Percentiles rank a stretch among this genome's conserved stretches.
Conservation (phyloP, 495 filamentous ascomycete species). For the Elaphomyces granulatus region DNA sequence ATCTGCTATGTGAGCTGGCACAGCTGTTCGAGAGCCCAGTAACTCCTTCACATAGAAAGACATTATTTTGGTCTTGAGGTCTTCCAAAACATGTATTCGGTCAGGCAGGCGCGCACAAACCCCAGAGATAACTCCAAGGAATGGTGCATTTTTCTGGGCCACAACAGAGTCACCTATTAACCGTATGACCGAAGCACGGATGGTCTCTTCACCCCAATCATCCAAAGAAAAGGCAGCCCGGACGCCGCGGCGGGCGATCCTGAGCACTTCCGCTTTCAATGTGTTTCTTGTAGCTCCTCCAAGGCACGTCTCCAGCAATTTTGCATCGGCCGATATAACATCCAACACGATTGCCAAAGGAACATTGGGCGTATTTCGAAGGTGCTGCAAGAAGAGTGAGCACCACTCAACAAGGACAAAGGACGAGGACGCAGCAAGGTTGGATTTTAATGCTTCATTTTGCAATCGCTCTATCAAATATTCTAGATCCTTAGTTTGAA, state of each 20-base stretch:
- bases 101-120: conserved; percentile 57
- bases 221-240: conserved; percentile 48
- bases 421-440: conserved; percentile 61
- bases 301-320: conserved; percentile 62
- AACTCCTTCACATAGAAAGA: conserved; percentile 76
- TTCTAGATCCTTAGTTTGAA: conserved; percentile 36
- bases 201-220: conserved; percentile 39
- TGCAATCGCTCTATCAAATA: conserved; percentile 43
- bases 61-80: conserved; percentile 54
- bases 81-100: conserved; percentile 42
- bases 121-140: conserved; percentile 75
- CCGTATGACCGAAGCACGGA: conserved; percentile 47
- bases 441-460: conserved; percentile 53
- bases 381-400: conserved; percentile 53
- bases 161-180: conserved; percentile 50
- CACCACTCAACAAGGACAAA: conserved; percentile 91
- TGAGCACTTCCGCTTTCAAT: conserved; percentile 50
- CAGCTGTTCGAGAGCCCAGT: conserved; percentile 55
- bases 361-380: conserved; percentile 30
- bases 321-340: conserved; percentile 45
- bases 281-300: conserved; percentile 41
- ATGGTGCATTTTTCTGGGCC: conserved; percentile 49
- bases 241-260: conserved; percentile 58
- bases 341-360: conserved; percentile 57
- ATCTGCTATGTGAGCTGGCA: conserved; percentile 57